Evolutionary conservation across 768 basidiomycete species (phyloP).

Genomic region (Tephrocybe sp.): DNA sequence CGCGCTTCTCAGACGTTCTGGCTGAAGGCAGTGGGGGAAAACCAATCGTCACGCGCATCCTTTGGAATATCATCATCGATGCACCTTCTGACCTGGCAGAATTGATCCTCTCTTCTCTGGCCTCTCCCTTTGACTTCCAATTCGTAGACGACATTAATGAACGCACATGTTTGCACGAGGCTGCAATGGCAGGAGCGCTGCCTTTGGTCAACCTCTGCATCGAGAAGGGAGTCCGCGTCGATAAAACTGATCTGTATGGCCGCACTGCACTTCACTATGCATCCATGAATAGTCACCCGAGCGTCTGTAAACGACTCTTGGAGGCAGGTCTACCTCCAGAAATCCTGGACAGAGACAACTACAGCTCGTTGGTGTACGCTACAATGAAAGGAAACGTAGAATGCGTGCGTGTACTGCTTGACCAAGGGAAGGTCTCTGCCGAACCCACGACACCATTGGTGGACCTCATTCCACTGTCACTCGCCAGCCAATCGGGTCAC

Average conservation of each 20-base stretch:
- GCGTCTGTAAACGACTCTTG: constrained; percentile 73
- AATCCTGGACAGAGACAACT: constrained; percentile 87
- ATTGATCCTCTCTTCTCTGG: constrained; percentile 66
- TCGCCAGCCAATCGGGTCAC: constrained; percentile 90
- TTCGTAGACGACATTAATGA: constrained; percentile 98
- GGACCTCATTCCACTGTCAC: constrained; percentile 81
- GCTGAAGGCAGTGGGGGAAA: constrained; percentile 57
- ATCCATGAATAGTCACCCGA: constrained; percentile 85
- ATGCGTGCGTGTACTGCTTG: constrained; percentile 81
- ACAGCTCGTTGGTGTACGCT: constrained; percentile 91
- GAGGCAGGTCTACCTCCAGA: constrained; percentile 63
- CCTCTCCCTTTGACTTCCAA: constrained; percentile 77
- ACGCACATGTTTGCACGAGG: constrained; percentile 90
- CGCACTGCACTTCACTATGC: constrained; percentile 95
- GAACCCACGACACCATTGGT: constrained; percentile 55
- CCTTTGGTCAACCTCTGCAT: constrained; percentile 82
- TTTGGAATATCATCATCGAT: constrained; percentile 90
- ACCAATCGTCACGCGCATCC: constrained; percentile 79
- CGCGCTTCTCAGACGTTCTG: constrained; percentile 67
- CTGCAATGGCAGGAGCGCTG: constrained; percentile 79
- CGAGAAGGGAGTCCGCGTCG: constrained; percentile 62
- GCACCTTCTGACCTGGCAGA: constrained; percentile 72
- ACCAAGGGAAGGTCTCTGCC: constrained; percentile 62
- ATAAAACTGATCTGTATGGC: constrained; percentile 84
- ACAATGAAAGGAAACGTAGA: constrained; percentile 81